Base-by-base conservation (phyloP, 2,329 filamentous ascomycete genomes). In the Neurospora sp. region DNA sequence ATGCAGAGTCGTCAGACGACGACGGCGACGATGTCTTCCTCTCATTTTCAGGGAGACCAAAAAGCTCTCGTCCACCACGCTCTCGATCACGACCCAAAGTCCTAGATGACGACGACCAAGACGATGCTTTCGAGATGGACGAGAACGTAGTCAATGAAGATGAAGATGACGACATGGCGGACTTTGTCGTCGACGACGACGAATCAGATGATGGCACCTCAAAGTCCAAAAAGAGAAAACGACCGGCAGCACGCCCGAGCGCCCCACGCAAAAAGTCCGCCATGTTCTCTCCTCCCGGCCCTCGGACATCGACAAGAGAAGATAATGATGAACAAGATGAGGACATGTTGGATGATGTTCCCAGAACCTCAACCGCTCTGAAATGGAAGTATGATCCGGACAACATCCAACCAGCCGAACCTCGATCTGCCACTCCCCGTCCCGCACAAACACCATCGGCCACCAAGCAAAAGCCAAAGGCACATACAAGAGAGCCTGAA, bases 161-260 rank as follows among this genome's bases (percentile, higher is more conserved):
- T 65, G 86, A 88, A n/a, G 88, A 89, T 73, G 88, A 85, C 81
- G 92, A 96, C 69, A 88, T 96, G 82, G 92, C 90, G 72, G 92
- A 97, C 78, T 98, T 98, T 76, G 84, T 98, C 33, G 93, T 91
- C 4, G 89, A 91, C 0, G 94, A 97, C 75, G 92, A 97, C 75
- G 92, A 96, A 57, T 95, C 92, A 0, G 93, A 97, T 66, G 91
- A 62, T n/a, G 52, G 89, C 19, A 77, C 84, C 72, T 73, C 83
- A 75, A 78, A 84, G 33, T 83, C 90, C 0, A 91, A 88, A 77
- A 97, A 97, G 81, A 83, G 91, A 75, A 97, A 97, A 80, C 85
- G 91, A n/a, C 79, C 87, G 2, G 75, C 79, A 8, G 76, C 84
- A 12, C 86, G 87, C 76, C 71, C 83, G 15, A 77, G 82, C 17